Base-by-base conservation (phyloP, 2,329 filamentous ascomycete species). In the Colletotrichum paranaense region DNA sequence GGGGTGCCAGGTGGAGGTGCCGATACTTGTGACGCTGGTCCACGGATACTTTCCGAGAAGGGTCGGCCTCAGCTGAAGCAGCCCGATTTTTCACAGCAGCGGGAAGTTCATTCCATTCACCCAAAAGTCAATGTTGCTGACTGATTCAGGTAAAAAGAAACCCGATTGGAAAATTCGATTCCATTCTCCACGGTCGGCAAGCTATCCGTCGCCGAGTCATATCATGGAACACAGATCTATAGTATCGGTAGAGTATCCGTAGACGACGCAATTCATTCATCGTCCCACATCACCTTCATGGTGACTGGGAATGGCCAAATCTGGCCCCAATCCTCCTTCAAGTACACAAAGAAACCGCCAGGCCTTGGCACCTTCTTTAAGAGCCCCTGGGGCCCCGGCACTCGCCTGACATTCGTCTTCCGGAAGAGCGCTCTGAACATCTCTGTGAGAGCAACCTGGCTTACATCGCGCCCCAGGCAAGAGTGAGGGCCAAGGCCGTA, bases 351-450 rank as follows among this genome's bases (percentile, higher is more conserved):
- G 79, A 87, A 88, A 0, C 89, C 90, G 0, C 87, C 89, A 0
- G 86, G 83, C 28, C 62, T 85, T 0, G 85, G 82, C 2, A 94
- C 85, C 84, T 90, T 92, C 86, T 94, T 93, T 75, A 95, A 80
- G 78, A 90, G 83, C 0, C 93, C 93, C 81, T 93, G 90, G 0
- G 88, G 82, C 0, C 93, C 93, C 0, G 89, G 84, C 0, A 89
- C 91, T 35, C 91, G 86, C 6, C 90, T 84, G 12, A 95, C 80
- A 67, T 90, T 91, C 76, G 88, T 86, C 76, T 90, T 84, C 72
- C 86, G 84, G 77, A 92, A 93, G 2, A 94, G 82, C 1, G 89
- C 88, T 60, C 92, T 89, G 80, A 95, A 88, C 86, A 94, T 92
- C 75, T 92, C 89, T 0, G 90, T 89, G 71, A 95, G 82, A 0